A percentile compares a stretch with the other conserved stretches of the same genome.
Conservation (phyloP, 768 basidiomycete genomes). For the Tephrocybe sp. region DNA sequence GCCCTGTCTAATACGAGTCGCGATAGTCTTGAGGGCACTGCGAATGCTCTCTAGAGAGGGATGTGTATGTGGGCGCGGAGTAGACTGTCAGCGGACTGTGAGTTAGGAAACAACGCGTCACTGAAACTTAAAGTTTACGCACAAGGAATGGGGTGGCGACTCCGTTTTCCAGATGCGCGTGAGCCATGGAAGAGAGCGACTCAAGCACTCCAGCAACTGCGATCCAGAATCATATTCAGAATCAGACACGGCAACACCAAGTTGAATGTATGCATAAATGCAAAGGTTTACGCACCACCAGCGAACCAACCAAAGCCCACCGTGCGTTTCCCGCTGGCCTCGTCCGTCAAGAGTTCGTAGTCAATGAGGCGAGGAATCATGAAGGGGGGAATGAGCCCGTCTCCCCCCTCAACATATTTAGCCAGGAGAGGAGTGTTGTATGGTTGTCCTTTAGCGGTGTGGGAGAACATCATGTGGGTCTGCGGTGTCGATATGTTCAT, state of each 20-base stretch:
- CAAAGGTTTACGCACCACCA: conserved; percentile 55
- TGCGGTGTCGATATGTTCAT: too few relatives aligned
- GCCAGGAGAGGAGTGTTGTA: conserved; percentile 83
- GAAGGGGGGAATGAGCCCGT: neutral
- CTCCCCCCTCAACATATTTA: conserved; percentile 44
- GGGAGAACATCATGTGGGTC: conserved; percentile 90
- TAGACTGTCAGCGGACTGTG: conserved; percentile 63
- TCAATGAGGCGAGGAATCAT: conserved; percentile 61
- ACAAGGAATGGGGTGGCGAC: conserved; percentile 83
- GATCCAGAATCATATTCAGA: neutral
- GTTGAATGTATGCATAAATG: too few relatives aligned
- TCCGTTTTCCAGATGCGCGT: conserved; percentile 74
- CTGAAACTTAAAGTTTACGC: conserved; percentile 21
- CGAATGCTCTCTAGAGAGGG: conserved; percentile 54
- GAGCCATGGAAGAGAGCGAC: conserved; percentile 74
- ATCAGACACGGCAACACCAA: neutral
- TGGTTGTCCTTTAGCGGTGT: conserved; percentile 82
- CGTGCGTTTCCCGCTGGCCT: conserved; percentile 58
- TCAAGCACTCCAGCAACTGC: conserved; percentile 84
- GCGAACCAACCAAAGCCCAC: conserved; percentile 94
- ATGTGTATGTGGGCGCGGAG: conserved; percentile 78
- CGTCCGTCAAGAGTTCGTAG: conserved; percentile 75
- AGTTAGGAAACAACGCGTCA: neutral
- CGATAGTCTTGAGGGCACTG: conserved; percentile 52
- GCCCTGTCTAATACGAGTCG: conserved; percentile 47